phyloP scores from a whole-genome alignment of 2,329 filamentous ascomycete species.

The Aureobasidium sp. region DNA sequence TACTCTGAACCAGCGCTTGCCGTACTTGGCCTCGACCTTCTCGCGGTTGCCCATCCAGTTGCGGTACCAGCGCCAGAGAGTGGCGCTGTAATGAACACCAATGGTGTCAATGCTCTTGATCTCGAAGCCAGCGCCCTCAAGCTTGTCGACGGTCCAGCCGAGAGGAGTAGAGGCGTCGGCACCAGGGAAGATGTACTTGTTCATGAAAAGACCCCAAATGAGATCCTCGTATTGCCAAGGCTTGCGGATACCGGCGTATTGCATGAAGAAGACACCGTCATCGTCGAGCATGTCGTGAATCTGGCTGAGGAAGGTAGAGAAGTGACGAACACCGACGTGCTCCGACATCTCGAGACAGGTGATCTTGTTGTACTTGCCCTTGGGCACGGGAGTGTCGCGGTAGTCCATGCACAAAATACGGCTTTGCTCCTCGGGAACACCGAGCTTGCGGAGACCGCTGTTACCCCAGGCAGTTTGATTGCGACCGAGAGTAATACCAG shows the following conservation, averaged over 20 bases:
- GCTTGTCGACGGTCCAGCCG: conserved; percentile 73
- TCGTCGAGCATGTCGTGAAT: conserved; percentile 94
- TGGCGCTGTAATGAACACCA: conserved; percentile 94
- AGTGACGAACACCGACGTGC: conserved; percentile 92
- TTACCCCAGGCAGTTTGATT: conserved; percentile 99
- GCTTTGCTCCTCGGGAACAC: conserved; percentile 80
- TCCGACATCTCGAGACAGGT: conserved; percentile 98
- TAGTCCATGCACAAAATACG: conserved; percentile 95
- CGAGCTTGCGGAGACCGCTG: conserved; percentile 72
- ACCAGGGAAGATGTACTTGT: conserved; percentile 98
- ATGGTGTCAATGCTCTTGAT: conserved; percentile 88
- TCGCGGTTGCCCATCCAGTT: conserved; percentile 95
- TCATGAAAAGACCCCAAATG: conserved; percentile 98
- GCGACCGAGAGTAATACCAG: conserved; percentile 86
- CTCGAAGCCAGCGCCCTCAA: conserved; percentile 84
- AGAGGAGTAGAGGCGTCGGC: conserved; percentile 93
- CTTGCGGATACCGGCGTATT: conserved; percentile 90
- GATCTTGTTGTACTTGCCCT: conserved; percentile 84
- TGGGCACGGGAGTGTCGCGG: conserved; percentile 78
- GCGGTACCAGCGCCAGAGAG: conserved; percentile 95
- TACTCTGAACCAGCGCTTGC: conserved; percentile 89
- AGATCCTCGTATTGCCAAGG: conserved; percentile 97
- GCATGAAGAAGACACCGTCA: conserved; percentile 91
- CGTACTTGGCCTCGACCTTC: conserved; percentile 92
- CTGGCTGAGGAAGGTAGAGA: conserved; percentile 73